Conservation (phyloP, 805 yeast genomes). For the Saccharomycopsis synnaedendra region DNA sequence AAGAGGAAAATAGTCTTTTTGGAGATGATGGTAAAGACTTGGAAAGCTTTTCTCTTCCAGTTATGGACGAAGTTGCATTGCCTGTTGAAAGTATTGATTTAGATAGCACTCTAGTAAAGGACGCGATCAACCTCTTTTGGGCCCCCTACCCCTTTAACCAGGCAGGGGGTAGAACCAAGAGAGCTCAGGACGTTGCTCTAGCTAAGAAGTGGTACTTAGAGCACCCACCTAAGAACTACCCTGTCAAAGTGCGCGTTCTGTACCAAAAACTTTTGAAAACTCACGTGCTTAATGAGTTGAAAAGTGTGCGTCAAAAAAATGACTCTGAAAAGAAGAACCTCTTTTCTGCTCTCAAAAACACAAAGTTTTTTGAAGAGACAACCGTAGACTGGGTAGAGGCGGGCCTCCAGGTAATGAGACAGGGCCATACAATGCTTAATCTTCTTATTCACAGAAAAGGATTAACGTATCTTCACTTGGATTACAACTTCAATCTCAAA, state of each 20-base stretch:
- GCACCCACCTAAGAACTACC: constrained; percentile 45
- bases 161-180: constrained; percentile 55
- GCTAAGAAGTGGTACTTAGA: constrained; percentile 74
- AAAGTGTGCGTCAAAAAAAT: constrained; percentile 27
- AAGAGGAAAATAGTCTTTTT: constrained; percentile 17
- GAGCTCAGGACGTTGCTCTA: constrained; percentile 87
- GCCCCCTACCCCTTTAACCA: constrained; percentile 82
- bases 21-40: constrained; percentile 16
- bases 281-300: constrained; percentile 61
- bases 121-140: constrained; percentile 59
- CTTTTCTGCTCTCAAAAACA: constrained; percentile 53
- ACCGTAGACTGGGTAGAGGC: constrained; percentile 98
- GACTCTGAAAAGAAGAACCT: constrained; percentile 35
- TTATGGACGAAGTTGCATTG: constrained; percentile 29
- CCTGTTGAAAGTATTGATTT: constrained; percentile 34
- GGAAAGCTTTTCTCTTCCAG: constrained; percentile 29
- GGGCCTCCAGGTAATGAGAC: constrained; percentile 84
- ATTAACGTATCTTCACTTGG: constrained; percentile 82
- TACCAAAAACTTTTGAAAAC: constrained; percentile 81
- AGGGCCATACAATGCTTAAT: constrained; percentile 90
- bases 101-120: constrained; percentile 11
- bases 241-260: constrained; percentile 74
- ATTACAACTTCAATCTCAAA: constrained; percentile 88
- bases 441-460: constrained; percentile 84
- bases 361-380: constrained; percentile 86